Conservation (phyloP, 2,329 filamentous ascomycete genomes). For the Ophiostoma quercus region DNA sequence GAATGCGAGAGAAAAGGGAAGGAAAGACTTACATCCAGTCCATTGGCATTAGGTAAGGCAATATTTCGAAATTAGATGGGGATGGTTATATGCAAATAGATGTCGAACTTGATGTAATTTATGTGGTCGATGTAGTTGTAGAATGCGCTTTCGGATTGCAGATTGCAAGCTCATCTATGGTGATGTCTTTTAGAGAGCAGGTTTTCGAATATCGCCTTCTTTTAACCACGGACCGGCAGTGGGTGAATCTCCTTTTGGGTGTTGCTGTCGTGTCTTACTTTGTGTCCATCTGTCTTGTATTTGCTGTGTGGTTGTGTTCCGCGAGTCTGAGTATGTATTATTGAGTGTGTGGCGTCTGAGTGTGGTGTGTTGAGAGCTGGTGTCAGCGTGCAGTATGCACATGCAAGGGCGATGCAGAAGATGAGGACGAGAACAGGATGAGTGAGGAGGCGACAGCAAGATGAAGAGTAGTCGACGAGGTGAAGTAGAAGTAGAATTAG, state of each 20-base stretch:
- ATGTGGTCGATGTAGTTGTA: background rate
- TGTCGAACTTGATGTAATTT: background rate
- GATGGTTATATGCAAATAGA: background rate
- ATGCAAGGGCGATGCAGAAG: constrained; percentile 14
- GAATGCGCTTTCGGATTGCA: too few relatives aligned
- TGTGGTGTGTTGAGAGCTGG: background rate
- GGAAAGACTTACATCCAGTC: constrained; percentile 22
- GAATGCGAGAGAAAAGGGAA: background rate
- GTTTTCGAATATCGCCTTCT: background rate
- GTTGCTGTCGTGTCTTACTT: constrained; percentile 4
- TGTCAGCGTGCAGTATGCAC: constrained; percentile 4
- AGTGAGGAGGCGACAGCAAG: background rate
- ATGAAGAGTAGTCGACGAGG: background rate
- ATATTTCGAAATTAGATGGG: background rate
- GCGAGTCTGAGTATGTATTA: background rate
- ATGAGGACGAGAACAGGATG: background rate
- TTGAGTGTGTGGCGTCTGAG: background rate
- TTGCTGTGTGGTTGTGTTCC: constrained; percentile 5
- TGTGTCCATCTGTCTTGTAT: background rate
- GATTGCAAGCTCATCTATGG: too few relatives aligned
- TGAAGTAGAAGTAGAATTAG: too few relatives aligned
- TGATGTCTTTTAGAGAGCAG: background rate
- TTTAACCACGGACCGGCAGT: background rate
- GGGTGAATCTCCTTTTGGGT: background rate
- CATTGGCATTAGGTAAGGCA: constrained; percentile 21